These are phyloP conservation scores for Cynanchum wilfordii DNA, from an alignment of 257 asterid genomes.

Conservation along the genomic window DNA sequence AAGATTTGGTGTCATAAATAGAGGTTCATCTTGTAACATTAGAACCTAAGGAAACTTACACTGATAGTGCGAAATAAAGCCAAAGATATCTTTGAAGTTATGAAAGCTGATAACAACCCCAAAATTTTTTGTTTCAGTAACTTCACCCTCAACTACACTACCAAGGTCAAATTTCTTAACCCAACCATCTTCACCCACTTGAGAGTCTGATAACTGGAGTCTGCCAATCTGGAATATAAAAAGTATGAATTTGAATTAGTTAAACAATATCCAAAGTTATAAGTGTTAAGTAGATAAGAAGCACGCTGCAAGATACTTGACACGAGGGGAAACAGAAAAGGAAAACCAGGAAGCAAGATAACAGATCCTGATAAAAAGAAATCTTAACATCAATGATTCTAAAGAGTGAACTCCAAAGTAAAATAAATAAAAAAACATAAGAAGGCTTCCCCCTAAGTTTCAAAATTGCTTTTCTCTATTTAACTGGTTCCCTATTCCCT, in stretches of 20 bases:
- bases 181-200: constrained; percentile 50
- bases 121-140: constrained; percentile 65
- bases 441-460: not conserved
- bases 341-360: not conserved
- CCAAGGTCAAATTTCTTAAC: constrained; percentile 49
- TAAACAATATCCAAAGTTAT: not conserved
- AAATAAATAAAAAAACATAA: not conserved
- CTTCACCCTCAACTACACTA: constrained; percentile 66
- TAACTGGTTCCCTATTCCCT: not conserved
- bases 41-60: constrained; percentile 42
- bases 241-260: constrained; percentile 6
- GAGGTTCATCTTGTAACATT: not conserved
- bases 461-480: not conserved
- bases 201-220: constrained; percentile 55
- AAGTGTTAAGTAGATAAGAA: not conserved
- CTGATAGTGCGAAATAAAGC: constrained; percentile 83
- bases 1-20: constrained; percentile 12
- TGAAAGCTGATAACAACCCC: constrained; percentile 79
- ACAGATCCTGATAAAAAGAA: not conserved
- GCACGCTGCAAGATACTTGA: not conserved
- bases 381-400: not conserved
- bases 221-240: constrained; percentile 59
- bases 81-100: constrained; percentile 56
- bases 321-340: no score
- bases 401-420: no score